A percentile compares a stretch with the other conserved stretches of the same genome.
phyloP scores from a whole-genome alignment of 139 green algal genomes.

The Chlorella sp. region DNA sequence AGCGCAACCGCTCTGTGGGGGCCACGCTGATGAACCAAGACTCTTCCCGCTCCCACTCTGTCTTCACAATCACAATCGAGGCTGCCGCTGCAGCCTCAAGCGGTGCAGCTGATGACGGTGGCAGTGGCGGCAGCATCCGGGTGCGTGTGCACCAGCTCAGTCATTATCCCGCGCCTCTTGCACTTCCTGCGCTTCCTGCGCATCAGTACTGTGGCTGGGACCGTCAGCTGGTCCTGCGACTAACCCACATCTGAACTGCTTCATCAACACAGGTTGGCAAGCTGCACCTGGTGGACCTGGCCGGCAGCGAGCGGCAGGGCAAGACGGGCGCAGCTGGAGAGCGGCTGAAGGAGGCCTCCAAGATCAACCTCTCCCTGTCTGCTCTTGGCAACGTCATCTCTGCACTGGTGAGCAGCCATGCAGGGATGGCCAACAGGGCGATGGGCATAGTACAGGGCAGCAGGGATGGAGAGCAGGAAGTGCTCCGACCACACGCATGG shows the following conservation, averaged over 20 bases:
- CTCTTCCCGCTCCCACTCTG: slow-evolving; percentile 90
- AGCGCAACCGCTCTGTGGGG: slow-evolving; percentile 77
- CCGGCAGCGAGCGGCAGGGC: slow-evolving; percentile 85
- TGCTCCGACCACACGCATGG: too few relatives aligned
- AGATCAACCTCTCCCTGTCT: slow-evolving; percentile 96
- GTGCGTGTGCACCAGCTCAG: too few relatives aligned
- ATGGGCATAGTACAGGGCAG: too few relatives aligned
- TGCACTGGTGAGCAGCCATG: slow-evolving; percentile 80
- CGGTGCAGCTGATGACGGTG: too few relatives aligned
- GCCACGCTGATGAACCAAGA: slow-evolving; percentile 93
- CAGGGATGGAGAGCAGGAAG: slow-evolving; percentile 63
- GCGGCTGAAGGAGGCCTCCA: slow-evolving; percentile 85
- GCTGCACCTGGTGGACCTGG: slow-evolving; percentile 93
- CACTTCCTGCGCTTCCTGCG: too few relatives aligned
- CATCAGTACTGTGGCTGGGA: too few relatives aligned
- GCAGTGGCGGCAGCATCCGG: neutral
- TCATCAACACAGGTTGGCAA: slow-evolving; percentile 82
- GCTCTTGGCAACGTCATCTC: slow-evolving; percentile 94
- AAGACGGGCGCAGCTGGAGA: slow-evolving; percentile 71
- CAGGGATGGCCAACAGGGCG: slow-evolving; percentile 66
- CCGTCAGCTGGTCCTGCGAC: too few relatives aligned
- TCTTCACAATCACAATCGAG: slow-evolving; percentile 97
- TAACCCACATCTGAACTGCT: too few relatives aligned
- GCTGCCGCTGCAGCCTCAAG: slow-evolving; percentile 64
- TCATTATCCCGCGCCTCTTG: too few relatives aligned